phyloP scores from a whole-genome alignment of 371 early-diverging fungal species.

The Cokeromyces recurvatus region DNA sequence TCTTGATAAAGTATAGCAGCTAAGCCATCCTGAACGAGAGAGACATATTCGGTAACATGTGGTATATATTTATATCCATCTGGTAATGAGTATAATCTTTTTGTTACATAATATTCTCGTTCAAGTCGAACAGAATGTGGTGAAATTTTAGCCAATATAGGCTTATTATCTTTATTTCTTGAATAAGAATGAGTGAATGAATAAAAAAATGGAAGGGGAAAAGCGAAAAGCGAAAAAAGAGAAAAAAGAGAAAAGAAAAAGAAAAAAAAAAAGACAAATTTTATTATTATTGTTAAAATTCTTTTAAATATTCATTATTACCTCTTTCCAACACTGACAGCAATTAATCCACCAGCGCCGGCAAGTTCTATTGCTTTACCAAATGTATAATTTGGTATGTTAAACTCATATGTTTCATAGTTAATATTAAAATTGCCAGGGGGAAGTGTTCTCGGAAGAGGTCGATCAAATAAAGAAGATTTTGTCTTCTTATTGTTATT shows the following conservation, averaged over 20 bases:
- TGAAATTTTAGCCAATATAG: constrained; percentile 36
- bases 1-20: constrained; percentile 30
- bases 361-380: constrained; percentile 28
- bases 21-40: constrained; percentile 32
- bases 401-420: constrained; percentile 27
- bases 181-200: too few relatives aligned
- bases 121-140: constrained; percentile 35
- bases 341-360: constrained; percentile 37
- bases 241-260: too few relatives aligned
- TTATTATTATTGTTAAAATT: too few relatives aligned
- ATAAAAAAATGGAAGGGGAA: too few relatives aligned
- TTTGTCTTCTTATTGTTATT: too few relatives aligned
- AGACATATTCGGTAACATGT: constrained; percentile 28
- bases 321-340: constrained; percentile 35
- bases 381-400: constrained; percentile 36
- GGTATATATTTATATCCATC: constrained; percentile 29
- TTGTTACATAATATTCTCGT: constrained; percentile 38
- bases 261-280: too few relatives aligned
- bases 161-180: constrained; percentile 22
- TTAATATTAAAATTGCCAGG: constrained; percentile 33
- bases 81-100: constrained; percentile 27
- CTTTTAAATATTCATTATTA: not conserved
- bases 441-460: constrained; percentile 17
- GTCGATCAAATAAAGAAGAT: constrained; percentile 4
- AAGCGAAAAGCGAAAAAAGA: too few relatives aligned